These are phyloP conservation scores for Yamadazyma taylorii DNA, from an alignment of 1,139 yeast species.

Conservation along the genomic window DNA sequence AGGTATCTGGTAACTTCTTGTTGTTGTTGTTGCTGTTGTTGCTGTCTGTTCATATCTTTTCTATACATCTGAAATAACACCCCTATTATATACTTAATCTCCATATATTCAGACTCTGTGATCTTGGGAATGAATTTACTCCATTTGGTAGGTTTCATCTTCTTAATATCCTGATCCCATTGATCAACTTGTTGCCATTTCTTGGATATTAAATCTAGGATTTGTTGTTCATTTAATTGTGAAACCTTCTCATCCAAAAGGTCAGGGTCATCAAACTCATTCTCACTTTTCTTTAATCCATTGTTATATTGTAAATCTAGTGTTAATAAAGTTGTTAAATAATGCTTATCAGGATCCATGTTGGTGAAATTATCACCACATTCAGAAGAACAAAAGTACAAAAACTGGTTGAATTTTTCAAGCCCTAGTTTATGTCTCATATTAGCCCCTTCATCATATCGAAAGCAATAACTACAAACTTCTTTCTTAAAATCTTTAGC, in stretches of 20 bases:
- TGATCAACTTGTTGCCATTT: constrained; percentile 30
- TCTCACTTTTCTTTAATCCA: constrained; percentile 26
- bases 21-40: constrained; percentile 5
- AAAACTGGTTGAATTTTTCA: constrained; percentile 15
- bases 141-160: constrained; percentile 31
- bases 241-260: constrained; percentile 10
- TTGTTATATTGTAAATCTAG: constrained; percentile 27
- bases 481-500: constrained; percentile 61
- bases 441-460: constrained; percentile 48
- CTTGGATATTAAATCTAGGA: constrained; percentile 17
- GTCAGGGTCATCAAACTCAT: constrained; percentile 13
- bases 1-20: constrained; percentile 7
- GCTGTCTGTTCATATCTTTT: background rate
- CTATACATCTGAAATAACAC: constrained; percentile 28
- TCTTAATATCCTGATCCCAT: constrained; percentile 38
- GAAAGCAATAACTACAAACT: constrained; percentile 59
- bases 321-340: constrained; percentile 23
- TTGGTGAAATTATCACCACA: constrained; percentile 40
- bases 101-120: constrained; percentile 38
- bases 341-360: constrained; percentile 23
- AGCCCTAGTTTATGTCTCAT: constrained; percentile 38
- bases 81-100: constrained; percentile 36
- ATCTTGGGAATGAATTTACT: constrained; percentile 30
- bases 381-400: constrained; percentile 53
- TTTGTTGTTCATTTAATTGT: constrained; percentile 11